These are phyloP conservation scores for Aureobasidium sp. DNA, from an alignment of 2,329 filamentous ascomycete genomes.

Conservation along the genomic window DNA sequence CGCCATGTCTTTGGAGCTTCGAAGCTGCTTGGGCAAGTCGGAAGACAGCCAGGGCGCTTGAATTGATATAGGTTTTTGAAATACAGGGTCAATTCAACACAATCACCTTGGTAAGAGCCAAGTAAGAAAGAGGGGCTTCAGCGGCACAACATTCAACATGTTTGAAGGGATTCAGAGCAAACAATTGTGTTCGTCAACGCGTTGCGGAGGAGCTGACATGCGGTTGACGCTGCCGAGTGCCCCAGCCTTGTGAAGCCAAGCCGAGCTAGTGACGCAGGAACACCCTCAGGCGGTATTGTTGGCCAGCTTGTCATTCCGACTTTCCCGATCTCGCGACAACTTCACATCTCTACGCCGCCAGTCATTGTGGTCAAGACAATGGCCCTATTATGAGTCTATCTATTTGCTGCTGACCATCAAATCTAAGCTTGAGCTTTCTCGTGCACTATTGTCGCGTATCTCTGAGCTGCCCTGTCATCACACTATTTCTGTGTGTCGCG, in stretches of 20 bases:
- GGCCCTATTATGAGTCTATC: neutral
- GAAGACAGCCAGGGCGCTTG: neutral
- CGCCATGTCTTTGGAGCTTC: neutral
- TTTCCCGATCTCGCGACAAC: constrained; percentile 6
- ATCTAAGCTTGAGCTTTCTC: neutral
- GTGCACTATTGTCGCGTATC: neutral
- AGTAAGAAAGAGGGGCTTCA: neutral
- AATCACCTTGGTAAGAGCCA: neutral
- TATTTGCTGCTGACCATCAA: neutral
- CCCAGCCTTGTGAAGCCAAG: neutral
- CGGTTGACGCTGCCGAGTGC: constrained; percentile 4
- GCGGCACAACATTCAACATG: constrained; percentile 6
- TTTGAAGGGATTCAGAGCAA: neutral
- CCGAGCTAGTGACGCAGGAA: neutral
- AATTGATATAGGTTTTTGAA: neutral
- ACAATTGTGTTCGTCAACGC: neutral
- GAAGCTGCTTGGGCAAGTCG: neutral
- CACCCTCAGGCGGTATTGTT: neutral
- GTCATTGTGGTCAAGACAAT: neutral
- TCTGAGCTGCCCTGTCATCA: neutral
- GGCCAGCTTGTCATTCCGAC: constrained; percentile 1
- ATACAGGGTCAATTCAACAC: neutral
- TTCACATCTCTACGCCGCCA: neutral
- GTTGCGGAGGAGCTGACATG: neutral
- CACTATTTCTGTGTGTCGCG: neutral